Evolutionary conservation across 1,284 basidiomycete species (phyloP).

Genomic region (Apiotrichum domesticum): DNA sequence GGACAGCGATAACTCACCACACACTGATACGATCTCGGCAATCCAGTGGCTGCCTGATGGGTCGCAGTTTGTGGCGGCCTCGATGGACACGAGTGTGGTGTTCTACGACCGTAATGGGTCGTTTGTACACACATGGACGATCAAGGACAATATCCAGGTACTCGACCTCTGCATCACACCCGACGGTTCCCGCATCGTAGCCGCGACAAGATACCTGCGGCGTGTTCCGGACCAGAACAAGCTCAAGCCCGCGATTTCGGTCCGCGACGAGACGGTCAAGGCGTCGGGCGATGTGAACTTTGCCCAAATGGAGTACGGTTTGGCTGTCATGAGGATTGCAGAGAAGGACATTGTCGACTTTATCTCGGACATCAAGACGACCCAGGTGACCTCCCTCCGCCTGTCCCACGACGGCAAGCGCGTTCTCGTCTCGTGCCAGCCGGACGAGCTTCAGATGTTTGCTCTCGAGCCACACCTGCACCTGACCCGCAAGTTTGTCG

Average conservation of each 20-base stretch:
- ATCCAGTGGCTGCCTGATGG: conserved; percentile 84
- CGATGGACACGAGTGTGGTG: conserved; percentile 79
- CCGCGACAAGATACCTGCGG: conserved; percentile 61
- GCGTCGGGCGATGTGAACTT: conserved; percentile 10
- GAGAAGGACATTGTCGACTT: conserved; percentile 27
- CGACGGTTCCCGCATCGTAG: conserved; percentile 74
- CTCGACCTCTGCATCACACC: conserved; percentile 82
- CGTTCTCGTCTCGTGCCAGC: conserved; percentile 78
- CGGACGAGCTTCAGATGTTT: conserved; percentile 83
- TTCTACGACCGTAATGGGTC: conserved; percentile 64
- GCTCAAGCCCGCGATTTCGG: conserved; percentile 36
- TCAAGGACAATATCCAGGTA: conserved; percentile 68
- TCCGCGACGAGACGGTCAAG: conserved; percentile 8
- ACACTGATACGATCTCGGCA: conserved; percentile 78
- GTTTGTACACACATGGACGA: conserved; percentile 62
- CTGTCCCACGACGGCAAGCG: conserved; percentile 80
- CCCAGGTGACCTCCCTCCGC: conserved; percentile 73
- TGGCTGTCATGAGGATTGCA: conserved; percentile 31
- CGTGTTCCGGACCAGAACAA: conserved; percentile 24
- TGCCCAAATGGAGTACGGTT: conserved; percentile 35
- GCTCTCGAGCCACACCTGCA: conserved; percentile 61
- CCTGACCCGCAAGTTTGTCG: conserved; percentile 70
- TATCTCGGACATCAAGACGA: neutral
- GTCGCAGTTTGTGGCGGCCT: conserved; percentile 81
- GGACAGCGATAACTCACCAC: conserved; percentile 40